A percentile compares a stretch with the other conserved stretches of the same genome.
phyloP scores from a whole-genome alignment of 2,329 filamentous ascomycete genomes.

The Didymella keratinophila region DNA sequence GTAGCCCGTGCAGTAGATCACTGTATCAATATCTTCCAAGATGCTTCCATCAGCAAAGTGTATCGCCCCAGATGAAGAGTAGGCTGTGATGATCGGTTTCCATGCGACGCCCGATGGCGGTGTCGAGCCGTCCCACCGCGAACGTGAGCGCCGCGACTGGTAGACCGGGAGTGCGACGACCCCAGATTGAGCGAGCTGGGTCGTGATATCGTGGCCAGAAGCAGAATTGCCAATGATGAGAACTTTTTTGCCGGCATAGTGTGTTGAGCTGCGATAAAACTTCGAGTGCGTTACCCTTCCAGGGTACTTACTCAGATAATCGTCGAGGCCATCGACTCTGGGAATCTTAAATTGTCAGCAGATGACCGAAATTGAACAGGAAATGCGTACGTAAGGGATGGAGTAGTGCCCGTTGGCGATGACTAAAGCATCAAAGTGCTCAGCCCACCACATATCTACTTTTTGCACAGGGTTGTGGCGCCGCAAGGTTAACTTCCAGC shows the following conservation, averaged over 20 bases:
- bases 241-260: slow-evolving; percentile 27
- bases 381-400: slow-evolving; percentile 50
- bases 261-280: slow-evolving; percentile 24
- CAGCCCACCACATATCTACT: slow-evolving; percentile 64
- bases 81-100: slow-evolving; percentile 62
- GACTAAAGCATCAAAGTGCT: slow-evolving; percentile 55
- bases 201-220: slow-evolving; percentile 44
- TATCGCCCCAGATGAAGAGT: slow-evolving; percentile 33
- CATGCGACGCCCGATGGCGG: slow-evolving; percentile 60
- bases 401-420: slow-evolving; percentile 48
- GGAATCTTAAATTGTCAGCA: slow-evolving; percentile 52
- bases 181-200: slow-evolving; percentile 36
- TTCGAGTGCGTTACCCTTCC: slow-evolving; percentile 57
- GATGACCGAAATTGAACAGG: neutral
- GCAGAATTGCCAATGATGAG: slow-evolving; percentile 45
- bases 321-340: slow-evolving; percentile 58
- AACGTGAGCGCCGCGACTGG: slow-evolving; percentile 60
- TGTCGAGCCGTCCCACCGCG: slow-evolving; percentile 60
- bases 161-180: slow-evolving; percentile 55
- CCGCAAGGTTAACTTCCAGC: slow-evolving; percentile 60
- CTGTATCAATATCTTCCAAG: slow-evolving; percentile 34
- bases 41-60: slow-evolving; percentile 37
- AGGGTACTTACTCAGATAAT: slow-evolving; percentile 64
- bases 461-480: slow-evolving; percentile 55
- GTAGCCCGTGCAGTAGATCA: slow-evolving; percentile 47